Percentiles rank a stretch among this genome's conserved stretches.
Conservation (phyloP, 2,329 filamentous ascomycete species). For the Trichophyton verrucosum region DNA sequence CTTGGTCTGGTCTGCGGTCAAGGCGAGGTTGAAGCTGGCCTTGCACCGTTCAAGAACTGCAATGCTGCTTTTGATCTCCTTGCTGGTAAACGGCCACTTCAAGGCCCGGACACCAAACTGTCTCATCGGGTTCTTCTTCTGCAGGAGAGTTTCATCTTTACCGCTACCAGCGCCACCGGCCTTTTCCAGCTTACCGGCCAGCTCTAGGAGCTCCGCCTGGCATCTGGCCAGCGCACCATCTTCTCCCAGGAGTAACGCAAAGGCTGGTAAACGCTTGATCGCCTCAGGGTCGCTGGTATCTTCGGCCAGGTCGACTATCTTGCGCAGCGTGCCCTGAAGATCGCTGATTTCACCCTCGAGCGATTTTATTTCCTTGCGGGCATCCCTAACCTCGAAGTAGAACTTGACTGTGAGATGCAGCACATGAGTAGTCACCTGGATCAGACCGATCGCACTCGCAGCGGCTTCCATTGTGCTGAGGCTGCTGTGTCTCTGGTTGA, state of each 20-base stretch:
- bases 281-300: neutral
- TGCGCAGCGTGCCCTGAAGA: neutral
- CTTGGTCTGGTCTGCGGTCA: slow-evolving; percentile 20
- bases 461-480: neutral
- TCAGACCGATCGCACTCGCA: neutral
- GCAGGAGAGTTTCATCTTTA: neutral
- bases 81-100: slow-evolving; percentile 22
- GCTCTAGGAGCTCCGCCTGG: neutral
- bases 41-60: slow-evolving; percentile 17
- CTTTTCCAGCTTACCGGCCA: neutral
- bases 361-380: slow-evolving; percentile 15
- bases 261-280: neutral
- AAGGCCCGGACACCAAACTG: slow-evolving; percentile 18
- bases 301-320: neutral
- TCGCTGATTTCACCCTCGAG: slow-evolving; percentile 10
- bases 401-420: neutral
- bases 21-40: slow-evolving; percentile 16
- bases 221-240: neutral
- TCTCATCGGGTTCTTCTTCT: slow-evolving; percentile 13
- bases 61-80: slow-evolving; percentile 16
- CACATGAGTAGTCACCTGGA: neutral
- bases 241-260: neutral
- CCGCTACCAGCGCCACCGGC: neutral
- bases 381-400: slow-evolving; percentile 16
- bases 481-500: neutral